Evolutionary conservation across 805 yeast genomes (phyloP).

Genomic region (Wickerhamomyces xylosicus): DNA sequence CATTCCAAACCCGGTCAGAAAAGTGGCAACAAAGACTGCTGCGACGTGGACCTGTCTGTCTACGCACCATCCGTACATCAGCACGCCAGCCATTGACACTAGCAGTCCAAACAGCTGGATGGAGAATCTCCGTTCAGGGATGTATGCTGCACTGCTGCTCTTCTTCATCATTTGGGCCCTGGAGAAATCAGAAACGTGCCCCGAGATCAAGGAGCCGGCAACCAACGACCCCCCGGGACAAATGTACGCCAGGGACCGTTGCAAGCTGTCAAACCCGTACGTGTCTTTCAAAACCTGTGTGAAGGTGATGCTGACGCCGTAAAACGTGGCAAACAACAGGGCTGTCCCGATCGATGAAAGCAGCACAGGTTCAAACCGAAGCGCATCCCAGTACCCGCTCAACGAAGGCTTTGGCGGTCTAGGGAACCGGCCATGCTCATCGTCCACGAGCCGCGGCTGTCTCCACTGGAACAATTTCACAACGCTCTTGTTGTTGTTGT

Average conservation of each 20-base stretch:
- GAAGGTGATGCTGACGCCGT: slow-evolving; percentile 41
- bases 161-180: no score
- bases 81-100: slow-evolving; percentile 31
- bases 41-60: slow-evolving; percentile 28
- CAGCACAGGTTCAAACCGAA: slow-evolving; percentile 33
- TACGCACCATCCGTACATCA: slow-evolving; percentile 45
- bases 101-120: slow-evolving; percentile 34
- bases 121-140: slow-evolving; percentile 37
- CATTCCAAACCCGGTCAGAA: slow-evolving; percentile 40
- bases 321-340: slow-evolving; percentile 42
- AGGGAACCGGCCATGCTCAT: no score
- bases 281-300: slow-evolving; percentile 27
- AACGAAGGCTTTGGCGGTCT: slow-evolving; percentile 36
- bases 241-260: slow-evolving; percentile 35
- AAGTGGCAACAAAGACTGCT: slow-evolving; percentile 31
- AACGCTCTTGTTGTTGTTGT: no score
- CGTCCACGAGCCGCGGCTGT: slow-evolving; percentile 17
- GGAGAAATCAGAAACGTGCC: slow-evolving; percentile 34
- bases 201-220: slow-evolving; percentile 38
- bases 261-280: slow-evolving; percentile 26
- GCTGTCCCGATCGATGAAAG: slow-evolving; percentile 38
- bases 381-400: slow-evolving; percentile 24
- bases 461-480: slow-evolving; percentile 6
- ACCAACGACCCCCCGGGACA: slow-evolving; percentile 44
- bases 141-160: slow-evolving; percentile 14